Base-by-base conservation (phyloP, 129 eudicot genomes). In the Kitagawia praeruptora region DNA sequence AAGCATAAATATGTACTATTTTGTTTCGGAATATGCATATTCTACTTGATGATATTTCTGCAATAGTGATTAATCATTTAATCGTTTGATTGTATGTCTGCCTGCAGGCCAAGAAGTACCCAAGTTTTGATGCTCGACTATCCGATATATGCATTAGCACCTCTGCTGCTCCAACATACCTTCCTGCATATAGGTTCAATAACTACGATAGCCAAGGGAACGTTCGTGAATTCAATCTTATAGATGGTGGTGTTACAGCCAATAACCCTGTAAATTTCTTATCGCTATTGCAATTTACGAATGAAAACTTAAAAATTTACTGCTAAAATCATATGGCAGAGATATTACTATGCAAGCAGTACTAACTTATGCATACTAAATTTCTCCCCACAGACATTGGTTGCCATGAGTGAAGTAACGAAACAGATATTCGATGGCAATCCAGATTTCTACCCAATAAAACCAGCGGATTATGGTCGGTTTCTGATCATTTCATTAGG, bases 161-260 rank as follows among this genome's bases (percentile, higher is more conserved):
- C 3, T 87, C 97, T 0, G 97, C 97, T 40, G 97, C 97, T 42
- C 97, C 97, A 42, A 91, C 97, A 16, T 87, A 34, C 37, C 37
- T 34, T 34, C 37, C 37, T 0, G 37, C 37, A 34, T 34, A 34
- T 34, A 34, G 37, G 1, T 34, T 34, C 2, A 1, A 34, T 34
- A 34, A 1, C 37, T 34, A 1, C 2, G 37, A 34, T 34, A 34
- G 37, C 2, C 2, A 34, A 34, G 37, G 37, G 37, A 34, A 34
- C 37, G 37, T 34, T 34, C 37, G 37, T 34, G 37, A 34, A 34
- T 34, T 34, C 37, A 34, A 34, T 34, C 37, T 34, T 34, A 34
- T 34, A 34, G 37, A 34, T 2, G 37, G 37, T 34, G 37, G 37
- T 34, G 37, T 34, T 34, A 2, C 37, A 34, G 96, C 91, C 37